Evolutionary conservation across 2,329 filamentous ascomycete species (phyloP).

Genomic region (Cryphonectria nitschkei): DNA sequence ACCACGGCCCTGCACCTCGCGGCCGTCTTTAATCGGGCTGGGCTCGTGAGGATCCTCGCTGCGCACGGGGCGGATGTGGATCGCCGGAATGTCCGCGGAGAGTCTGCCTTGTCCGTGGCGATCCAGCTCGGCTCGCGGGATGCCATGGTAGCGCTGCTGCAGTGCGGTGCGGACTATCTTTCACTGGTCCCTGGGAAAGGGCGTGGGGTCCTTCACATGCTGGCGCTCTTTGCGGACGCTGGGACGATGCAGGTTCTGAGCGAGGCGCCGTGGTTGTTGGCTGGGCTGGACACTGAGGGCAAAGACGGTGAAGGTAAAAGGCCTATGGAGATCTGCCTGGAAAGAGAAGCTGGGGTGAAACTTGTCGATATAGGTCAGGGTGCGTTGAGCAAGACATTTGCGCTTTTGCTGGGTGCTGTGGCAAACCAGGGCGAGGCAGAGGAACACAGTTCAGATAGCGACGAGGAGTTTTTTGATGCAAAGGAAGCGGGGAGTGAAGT

Average conservation of each 20-base stretch:
- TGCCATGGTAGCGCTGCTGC: background rate
- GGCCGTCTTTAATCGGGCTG: too few species aligned
- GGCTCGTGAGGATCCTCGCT: too few species aligned
- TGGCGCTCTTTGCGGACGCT: background rate
- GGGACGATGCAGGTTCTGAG: background rate
- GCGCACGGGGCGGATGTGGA: background rate
- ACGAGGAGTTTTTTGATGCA: slow-evolving; percentile 6
- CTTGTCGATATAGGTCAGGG: background rate
- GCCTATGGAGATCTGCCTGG: background rate
- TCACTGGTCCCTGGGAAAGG: background rate
- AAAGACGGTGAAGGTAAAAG: background rate
- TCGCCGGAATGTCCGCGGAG: background rate
- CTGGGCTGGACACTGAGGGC: background rate
- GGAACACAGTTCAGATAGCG: background rate
- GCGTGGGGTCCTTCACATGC: background rate
- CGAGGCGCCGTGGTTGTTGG: background rate
- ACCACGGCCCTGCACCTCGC: too few species aligned
- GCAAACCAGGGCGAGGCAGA: background rate
- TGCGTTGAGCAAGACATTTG: background rate
- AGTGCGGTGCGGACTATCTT: background rate
- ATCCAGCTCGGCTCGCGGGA: background rate
- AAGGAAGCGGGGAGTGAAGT: background rate
- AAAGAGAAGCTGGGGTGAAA: background rate
- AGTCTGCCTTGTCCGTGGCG: background rate
- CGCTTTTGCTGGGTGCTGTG: background rate